A percentile compares a stretch with the other conserved stretches of the same genome.
phyloP scores from a whole-genome alignment of 768 basidiomycete genomes.

The Phlebiopsis flavidoalba region DNA sequence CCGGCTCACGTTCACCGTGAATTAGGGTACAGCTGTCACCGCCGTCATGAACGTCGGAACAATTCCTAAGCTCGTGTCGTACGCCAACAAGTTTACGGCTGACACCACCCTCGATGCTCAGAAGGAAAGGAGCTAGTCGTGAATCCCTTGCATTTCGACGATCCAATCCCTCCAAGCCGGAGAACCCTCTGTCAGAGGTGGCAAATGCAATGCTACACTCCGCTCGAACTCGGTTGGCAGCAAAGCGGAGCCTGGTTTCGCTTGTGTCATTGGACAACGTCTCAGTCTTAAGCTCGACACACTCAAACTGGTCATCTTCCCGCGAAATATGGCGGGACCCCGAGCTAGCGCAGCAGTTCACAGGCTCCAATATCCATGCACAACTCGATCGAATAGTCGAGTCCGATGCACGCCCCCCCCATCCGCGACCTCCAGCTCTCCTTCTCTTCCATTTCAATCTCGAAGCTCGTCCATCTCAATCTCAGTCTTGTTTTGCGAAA shows the following conservation, averaged over 20 bases:
- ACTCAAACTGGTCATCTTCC: slow-evolving; percentile 71
- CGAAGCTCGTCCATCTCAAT: slow-evolving; percentile 60
- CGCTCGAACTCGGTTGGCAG: slow-evolving; percentile 65
- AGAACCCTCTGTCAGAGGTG: slow-evolving; percentile 80
- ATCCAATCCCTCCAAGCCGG: slow-evolving; percentile 67
- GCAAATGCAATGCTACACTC: slow-evolving; percentile 80
- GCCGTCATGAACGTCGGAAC: slow-evolving; percentile 69
- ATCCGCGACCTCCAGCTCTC: slow-evolving; percentile 65
- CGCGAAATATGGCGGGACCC: slow-evolving; percentile 72
- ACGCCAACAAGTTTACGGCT: slow-evolving; percentile 67
- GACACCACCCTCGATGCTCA: slow-evolving; percentile 71
- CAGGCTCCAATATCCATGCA: slow-evolving; percentile 64
- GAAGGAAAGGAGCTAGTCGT: slow-evolving; percentile 65
- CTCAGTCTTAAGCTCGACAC: slow-evolving; percentile 65
- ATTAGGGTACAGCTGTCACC: slow-evolving; percentile 61
- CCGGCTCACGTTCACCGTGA: slow-evolving; percentile 69
- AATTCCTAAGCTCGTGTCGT: slow-evolving; percentile 70
- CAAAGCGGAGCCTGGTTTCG: slow-evolving; percentile 54
- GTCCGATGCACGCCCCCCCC: slow-evolving; percentile 40
- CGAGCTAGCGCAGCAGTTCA: slow-evolving; percentile 69
- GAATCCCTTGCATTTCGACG: slow-evolving; percentile 76
- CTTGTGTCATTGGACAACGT: slow-evolving; percentile 62
- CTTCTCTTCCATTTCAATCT: slow-evolving; percentile 73
- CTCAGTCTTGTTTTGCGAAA: slow-evolving; percentile 39
- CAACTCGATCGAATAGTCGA: slow-evolving; percentile 60